These are phyloP conservation scores for Hypoxylon lenormandii DNA, from an alignment of 495 filamentous ascomycete genomes.

Conservation along the genomic window DNA sequence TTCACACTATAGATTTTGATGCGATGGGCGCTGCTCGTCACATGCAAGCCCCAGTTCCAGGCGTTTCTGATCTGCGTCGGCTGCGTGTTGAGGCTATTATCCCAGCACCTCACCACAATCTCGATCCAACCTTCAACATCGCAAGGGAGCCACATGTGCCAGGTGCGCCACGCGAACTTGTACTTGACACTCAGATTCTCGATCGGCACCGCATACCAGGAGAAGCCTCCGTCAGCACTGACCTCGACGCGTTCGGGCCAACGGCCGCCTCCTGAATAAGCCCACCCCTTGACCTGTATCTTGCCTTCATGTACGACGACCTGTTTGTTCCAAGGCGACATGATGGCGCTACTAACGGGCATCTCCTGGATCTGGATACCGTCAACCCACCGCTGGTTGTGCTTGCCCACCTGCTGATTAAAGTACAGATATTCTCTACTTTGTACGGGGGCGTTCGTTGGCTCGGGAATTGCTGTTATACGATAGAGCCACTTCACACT, in stretches of 20 bases:
- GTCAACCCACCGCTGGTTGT: slow-evolving; percentile 65
- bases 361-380: slow-evolving; percentile 73
- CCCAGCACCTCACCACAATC: slow-evolving; percentile 68
- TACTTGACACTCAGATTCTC: slow-evolving; percentile 66
- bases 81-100: slow-evolving; percentile 67
- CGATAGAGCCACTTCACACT: slow-evolving; percentile 70
- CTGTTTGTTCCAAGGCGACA: slow-evolving; percentile 65
- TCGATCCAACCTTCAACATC: slow-evolving; percentile 72
- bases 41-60: slow-evolving; percentile 74
- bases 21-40: slow-evolving; percentile 73
- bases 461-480: slow-evolving; percentile 62
- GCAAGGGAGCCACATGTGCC: slow-evolving; percentile 66
- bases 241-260: slow-evolving; percentile 72
- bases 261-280: slow-evolving; percentile 69
- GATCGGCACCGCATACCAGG: slow-evolving; percentile 68
- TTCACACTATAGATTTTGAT: slow-evolving; percentile 75
- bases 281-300: slow-evolving; percentile 68
- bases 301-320: slow-evolving; percentile 67
- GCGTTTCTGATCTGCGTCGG: slow-evolving; percentile 50
- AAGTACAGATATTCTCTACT: slow-evolving; percentile 71
- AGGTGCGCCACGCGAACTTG: slow-evolving; percentile 67
- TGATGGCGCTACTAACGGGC: slow-evolving; percentile 72
- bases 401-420: slow-evolving; percentile 69
- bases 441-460: slow-evolving; percentile 59
- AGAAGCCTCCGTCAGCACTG: slow-evolving; percentile 66